Evolutionary conservation across 179 eudicot genomes (phyloP), one percentile per base, ranked within the genome.

Genomic region (Heliamphora pulchella): DNA sequence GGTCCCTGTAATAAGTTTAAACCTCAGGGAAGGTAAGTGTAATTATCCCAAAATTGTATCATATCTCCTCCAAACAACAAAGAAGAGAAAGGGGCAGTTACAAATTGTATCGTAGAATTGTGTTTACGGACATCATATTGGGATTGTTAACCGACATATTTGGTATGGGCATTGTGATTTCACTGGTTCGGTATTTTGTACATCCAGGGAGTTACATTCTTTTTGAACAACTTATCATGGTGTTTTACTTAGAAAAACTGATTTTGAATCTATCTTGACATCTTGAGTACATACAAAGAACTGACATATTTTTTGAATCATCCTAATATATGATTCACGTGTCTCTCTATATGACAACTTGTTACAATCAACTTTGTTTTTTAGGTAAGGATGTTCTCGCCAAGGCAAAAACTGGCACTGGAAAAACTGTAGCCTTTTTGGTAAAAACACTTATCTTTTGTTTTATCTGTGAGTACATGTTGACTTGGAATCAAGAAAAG

Each of bases 361-460:
- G 3, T 73, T 79, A 59, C 71, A 50, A 68, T 62, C 61, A 39
- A 43, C 69, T 8, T 47, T 77, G 53, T 74, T 82, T 48, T 83
- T n/a, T 81, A 95, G 98, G 98, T 77, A 95, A 95, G 90, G 98
- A 95, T 91, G 98, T 95, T 61, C 78, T 95, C 81, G 97, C 97
- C 47, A 95, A 95, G 86, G 98, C 98, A 81, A 95, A 80, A 81
- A 95, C 98, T 72, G 98, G 98, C 87, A 95, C 98, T 39, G 98
- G 98, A 72, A 95, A 95, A 89, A 95, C 98, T 20, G 97, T 95
- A 18, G 98, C 98, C 51, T 95, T 95, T 91, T 75, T 95, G 97
- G 98, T 94, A 87, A 88, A n/a, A 63, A 67, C 73, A 68, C 79
- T 77, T 76, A 61, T 64, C 76, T 74, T 80, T 78, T 57, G 72